Conservation (phyloP, 2,329 filamentous ascomycete species). For the Graphiopsis chlorocephala region DNA sequence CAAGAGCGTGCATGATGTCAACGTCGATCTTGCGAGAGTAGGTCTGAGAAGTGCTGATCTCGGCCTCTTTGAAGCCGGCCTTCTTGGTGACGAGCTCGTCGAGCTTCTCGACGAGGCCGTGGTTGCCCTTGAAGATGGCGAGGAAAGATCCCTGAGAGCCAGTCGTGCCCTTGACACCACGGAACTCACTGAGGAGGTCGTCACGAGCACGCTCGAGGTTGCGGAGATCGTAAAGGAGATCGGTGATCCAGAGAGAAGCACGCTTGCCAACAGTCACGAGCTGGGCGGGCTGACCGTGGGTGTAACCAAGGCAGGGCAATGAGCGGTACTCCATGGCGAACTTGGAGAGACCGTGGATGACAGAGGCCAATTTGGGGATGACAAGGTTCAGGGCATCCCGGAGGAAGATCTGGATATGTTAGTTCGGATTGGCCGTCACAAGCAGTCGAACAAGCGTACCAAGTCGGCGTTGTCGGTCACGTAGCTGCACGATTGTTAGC, state of each 20-base stretch:
- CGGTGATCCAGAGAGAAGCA: constrained; percentile 71
- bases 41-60: constrained; percentile 68
- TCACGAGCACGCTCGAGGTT: constrained; percentile 67
- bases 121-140: constrained; percentile 62
- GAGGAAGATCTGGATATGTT: constrained; percentile 58
- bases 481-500: constrained; percentile 36
- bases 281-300: constrained; percentile 66
- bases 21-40: constrained; percentile 81
- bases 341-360: constrained; percentile 68
- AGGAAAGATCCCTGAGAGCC: constrained; percentile 78
- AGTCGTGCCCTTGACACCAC: constrained; percentile 71
- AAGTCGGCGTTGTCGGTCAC: constrained; percentile 75
- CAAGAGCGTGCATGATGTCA: constrained; percentile 75
- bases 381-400: constrained; percentile 73
- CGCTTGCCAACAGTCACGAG: constrained; percentile 61
- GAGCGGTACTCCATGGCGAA: constrained; percentile 74
- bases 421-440: background rate
- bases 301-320: constrained; percentile 71
- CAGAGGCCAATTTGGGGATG: constrained; percentile 72
- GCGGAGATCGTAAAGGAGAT: constrained; percentile 71
- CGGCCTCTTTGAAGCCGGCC: constrained; percentile 61
- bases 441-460: constrained; percentile 11
- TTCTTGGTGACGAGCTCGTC: constrained; percentile 64
- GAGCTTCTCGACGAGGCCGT: constrained; percentile 59
- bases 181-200: constrained; percentile 63